Percentiles rank a stretch among this genome's conserved stretches.
Conservation (phyloP, 2,329 filamentous ascomycete species). For the Coleophoma crateriformis region DNA sequence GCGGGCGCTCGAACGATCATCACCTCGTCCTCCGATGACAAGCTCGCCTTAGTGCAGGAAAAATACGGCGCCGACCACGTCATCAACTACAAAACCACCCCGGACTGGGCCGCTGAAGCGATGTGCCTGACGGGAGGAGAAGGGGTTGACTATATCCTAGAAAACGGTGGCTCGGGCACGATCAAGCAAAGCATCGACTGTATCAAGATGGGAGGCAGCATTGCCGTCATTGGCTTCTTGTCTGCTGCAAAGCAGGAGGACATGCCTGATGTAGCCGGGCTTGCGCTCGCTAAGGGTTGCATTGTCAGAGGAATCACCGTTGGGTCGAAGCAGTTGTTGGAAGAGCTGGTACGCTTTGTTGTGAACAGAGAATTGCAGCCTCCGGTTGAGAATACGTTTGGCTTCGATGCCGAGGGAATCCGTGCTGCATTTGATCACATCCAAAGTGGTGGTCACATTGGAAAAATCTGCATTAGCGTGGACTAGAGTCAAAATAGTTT, state of each 20-base stretch:
- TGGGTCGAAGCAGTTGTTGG: constrained; percentile 29
- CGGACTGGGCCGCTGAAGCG: constrained; percentile 56
- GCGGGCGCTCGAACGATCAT: constrained; percentile 38
- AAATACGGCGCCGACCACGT: constrained; percentile 49
- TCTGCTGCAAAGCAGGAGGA: constrained; percentile 16
- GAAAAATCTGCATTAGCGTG: constrained; percentile 26
- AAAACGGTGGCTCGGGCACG: constrained; percentile 61
- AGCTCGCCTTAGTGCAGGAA: constrained; percentile 32
- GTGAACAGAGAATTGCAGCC: constrained; percentile 16
- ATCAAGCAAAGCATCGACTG: constrained; percentile 46
- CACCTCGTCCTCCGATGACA: constrained; percentile 44
- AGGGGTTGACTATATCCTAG: constrained; percentile 59
- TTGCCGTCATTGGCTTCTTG: constrained; percentile 40
- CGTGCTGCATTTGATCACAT: constrained; percentile 19
- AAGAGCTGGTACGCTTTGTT: constrained; percentile 28
- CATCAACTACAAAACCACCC: constrained; percentile 54
- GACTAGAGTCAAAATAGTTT: neutral
- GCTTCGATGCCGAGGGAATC: constrained; percentile 22
- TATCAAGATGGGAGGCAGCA: constrained; percentile 37
- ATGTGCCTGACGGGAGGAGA: constrained; percentile 37
- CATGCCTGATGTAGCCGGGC: constrained; percentile 26
- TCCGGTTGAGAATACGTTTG: constrained; percentile 28
- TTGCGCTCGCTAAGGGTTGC: constrained; percentile 23
- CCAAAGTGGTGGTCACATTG: constrained; percentile 22
- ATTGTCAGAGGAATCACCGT: constrained; percentile 29